phyloP scores from a whole-genome alignment of 2,329 filamentous ascomycete species.

The Tricladium varicosporioides region DNA sequence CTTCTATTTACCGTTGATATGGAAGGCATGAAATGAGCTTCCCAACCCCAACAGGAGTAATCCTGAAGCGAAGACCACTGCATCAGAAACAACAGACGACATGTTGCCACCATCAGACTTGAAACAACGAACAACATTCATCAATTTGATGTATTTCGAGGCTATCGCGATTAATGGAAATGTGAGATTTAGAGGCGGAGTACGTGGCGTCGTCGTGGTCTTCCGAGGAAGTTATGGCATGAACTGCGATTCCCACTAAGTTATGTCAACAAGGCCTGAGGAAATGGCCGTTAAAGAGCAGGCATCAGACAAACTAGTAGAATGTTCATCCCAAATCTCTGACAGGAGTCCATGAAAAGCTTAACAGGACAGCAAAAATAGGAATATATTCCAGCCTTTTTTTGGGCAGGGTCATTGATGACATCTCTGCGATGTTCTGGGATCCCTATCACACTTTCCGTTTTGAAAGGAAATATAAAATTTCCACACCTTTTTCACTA shows the following conservation, averaged over 20 bases:
- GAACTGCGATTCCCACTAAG: not conserved
- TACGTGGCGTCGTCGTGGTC: too few species aligned
- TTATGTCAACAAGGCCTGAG: not conserved
- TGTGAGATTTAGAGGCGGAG: not conserved
- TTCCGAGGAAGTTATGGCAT: not conserved
- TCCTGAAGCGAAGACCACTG: not conserved
- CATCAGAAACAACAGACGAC: too few species aligned
- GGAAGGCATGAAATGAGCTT: not conserved
- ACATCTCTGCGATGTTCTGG: not conserved
- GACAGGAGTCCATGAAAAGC: too few species aligned
- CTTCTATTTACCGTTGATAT: not conserved
- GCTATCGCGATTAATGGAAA: not conserved
- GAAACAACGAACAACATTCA: too few species aligned
- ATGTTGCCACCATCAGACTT: too few species aligned
- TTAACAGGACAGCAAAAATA: too few species aligned
- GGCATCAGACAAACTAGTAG: not conserved
- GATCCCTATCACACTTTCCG: not conserved
- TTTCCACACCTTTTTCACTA: too few species aligned
- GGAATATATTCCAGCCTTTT: too few species aligned
- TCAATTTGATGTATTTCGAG: not conserved
- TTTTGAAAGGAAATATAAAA: not conserved
- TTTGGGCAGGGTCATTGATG: not conserved
- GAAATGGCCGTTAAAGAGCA: not conserved
- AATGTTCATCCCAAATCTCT: too few species aligned
- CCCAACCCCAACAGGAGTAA: not conserved